Percentiles rank a stretch among this genome's conserved stretches.
Conservation (phyloP, 495 filamentous ascomycete genomes). For the Penicillium lividum region DNA sequence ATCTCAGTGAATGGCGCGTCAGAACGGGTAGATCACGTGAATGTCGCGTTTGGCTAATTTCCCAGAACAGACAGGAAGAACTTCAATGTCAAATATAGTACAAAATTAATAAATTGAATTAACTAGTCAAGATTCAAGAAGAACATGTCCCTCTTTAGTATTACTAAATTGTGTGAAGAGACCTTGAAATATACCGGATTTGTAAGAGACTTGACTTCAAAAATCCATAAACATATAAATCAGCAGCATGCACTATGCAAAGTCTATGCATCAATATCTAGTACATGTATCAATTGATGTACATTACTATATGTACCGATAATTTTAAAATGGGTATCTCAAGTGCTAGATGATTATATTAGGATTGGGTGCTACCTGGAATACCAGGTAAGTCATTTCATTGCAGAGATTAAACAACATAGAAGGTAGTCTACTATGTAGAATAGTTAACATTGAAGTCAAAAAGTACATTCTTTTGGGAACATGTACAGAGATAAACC, state of each 20-base stretch:
- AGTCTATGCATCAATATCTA: no score
- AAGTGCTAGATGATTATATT: no score
- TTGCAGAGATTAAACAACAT: neutral
- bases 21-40: conserved; percentile 40
- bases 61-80: neutral
- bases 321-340: no score
- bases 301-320: no score
- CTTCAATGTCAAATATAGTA: neutral
- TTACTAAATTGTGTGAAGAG: neutral
- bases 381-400: neutral
- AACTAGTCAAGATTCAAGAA: neutral
- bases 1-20: conserved; percentile 43
- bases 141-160: neutral
- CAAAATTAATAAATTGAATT: neutral
- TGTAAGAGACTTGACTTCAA: no score
- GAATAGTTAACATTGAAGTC: conserved; percentile 6
- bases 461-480: conserved; percentile 20
- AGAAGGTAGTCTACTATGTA: conserved; percentile 1
- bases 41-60: conserved; percentile 17
- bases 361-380: neutral
- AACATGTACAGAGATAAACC: conserved; percentile 18
- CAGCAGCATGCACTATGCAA: no score
- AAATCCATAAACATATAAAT: neutral
- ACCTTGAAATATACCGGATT: neutral
- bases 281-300: no score